Evolutionary conservation across 345 rosid genomes (phyloP), one percentile per base, ranked within the genome.

Genomic region (Lepidium sativum): DNA sequence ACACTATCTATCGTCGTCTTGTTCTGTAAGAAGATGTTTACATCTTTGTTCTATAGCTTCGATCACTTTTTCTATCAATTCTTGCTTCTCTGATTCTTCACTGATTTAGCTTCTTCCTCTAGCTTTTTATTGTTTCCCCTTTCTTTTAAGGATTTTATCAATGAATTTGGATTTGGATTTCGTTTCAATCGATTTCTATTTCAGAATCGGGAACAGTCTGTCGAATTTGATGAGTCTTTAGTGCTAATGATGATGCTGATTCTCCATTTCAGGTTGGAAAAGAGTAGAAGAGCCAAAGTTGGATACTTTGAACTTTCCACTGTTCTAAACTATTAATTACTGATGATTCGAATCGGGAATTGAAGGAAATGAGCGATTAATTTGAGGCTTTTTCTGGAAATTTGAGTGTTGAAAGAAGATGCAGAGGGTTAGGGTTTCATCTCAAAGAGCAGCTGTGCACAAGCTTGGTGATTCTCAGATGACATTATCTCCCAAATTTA

Each of bases 391-490:
- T 47, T 49, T 44, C 17, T 13, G 25, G 33, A 9, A 10, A 25
- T 7, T 44, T 42, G 50, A 52, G 43, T 65, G 16, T 65, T 29
- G 1, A 1, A 12, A 21, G 45, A 67, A 78, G 83, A 91, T 88
- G 98, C 98, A 88, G 71, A 80, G 95, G 59, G 96, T 91, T 58
- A 78, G 90, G 45, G 75, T 91, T 40, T 91, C 95, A 0, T 81
- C 98, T 7, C 85, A 82, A 59, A 86, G 85, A 70, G 75, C 80
- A 41, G 95, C 86, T 35, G 95, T 91, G n/a, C 90, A 83, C 42
- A 91, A 81, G 78, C 82, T 88, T 27, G 98, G 96, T 71, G 96
- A 88, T 72, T 81, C 98, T 29, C 91, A 88, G 61, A 86, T 91
- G 84, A 81, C 90, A 20, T 69, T 86, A 61, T 86, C 94, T 66